A percentile compares a stretch with the other conserved stretches of the same genome.
These are phyloP conservation scores for Fusarium sp. DNA, from an alignment of 2,329 filamentous ascomycete species.

Conservation along the genomic window DNA sequence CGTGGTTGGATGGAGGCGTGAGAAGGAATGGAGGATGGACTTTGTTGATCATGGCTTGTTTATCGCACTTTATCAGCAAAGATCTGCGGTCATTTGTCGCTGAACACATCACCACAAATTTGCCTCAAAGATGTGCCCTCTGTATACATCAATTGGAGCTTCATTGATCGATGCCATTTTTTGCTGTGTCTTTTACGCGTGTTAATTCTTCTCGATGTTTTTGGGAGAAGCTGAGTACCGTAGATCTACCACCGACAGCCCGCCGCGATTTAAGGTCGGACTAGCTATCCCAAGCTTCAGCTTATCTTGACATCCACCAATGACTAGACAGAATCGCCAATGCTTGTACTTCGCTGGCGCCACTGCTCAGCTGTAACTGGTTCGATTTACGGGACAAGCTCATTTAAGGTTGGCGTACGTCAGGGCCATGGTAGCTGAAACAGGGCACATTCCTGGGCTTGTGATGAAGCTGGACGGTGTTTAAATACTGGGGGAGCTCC, in stretches of 20 bases:
- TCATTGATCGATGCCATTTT: too few relatives aligned
- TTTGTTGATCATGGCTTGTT: constrained; percentile 13
- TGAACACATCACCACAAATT: too few relatives aligned
- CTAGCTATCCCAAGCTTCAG: constrained; percentile 8
- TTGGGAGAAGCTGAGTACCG: background rate
- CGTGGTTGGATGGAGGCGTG: background rate
- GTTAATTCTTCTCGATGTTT: background rate
- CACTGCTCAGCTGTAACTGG: constrained; percentile 32
- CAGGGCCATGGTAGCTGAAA: constrained; percentile 30
- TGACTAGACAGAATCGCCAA: background rate
- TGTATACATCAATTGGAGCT: too few relatives aligned
- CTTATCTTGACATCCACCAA: constrained; percentile 18
- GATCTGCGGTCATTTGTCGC: background rate
- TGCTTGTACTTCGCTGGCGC: constrained; percentile 5
- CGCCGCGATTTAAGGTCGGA: background rate
- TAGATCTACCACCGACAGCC: background rate
- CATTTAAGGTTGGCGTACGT: constrained; percentile 33
- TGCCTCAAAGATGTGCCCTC: background rate
- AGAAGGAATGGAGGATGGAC: constrained; percentile 12
- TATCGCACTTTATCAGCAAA: background rate
- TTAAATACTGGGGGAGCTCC: constrained; percentile 34
- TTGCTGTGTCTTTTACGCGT: background rate
- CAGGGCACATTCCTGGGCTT: constrained; percentile 20
- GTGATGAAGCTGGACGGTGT: background rate
- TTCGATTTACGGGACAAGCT: constrained; percentile 19